Evolutionary conservation across 2,329 filamentous ascomycete species (phyloP).

Genomic region (Xylaria multiplex): DNA sequence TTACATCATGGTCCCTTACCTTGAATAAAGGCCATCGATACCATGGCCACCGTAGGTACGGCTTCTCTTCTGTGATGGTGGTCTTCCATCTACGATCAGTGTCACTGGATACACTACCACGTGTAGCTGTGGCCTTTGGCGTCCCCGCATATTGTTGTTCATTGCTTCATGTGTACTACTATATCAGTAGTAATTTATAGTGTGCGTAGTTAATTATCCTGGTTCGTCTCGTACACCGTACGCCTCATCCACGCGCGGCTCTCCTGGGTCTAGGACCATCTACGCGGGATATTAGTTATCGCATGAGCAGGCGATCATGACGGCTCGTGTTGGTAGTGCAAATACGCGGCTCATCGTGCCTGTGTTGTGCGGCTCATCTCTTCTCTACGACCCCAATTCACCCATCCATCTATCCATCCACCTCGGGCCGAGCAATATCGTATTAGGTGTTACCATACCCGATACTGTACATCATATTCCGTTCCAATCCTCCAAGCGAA

Average conservation of each 20-base stretch:
- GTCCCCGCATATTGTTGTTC: not conserved
- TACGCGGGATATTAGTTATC: not conserved
- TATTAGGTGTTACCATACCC: not conserved
- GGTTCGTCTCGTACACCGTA: not conserved
- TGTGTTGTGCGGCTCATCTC: constrained; percentile 2
- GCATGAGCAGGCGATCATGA: not conserved
- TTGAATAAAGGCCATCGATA: constrained; percentile 21
- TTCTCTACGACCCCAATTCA: not conserved
- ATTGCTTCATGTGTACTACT: not conserved
- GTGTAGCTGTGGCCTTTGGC: not conserved
- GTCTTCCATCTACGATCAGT: not conserved
- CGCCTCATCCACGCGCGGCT: not conserved
- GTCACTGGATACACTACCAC: constrained; percentile 1
- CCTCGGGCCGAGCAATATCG: constrained; percentile 1
- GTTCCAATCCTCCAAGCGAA: constrained; percentile 4
- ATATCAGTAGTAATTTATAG: too few species aligned
- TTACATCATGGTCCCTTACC: constrained; percentile 11
- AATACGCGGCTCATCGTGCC: constrained; percentile 5
- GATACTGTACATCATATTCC: constrained; percentile 4
- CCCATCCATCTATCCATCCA: not conserved
- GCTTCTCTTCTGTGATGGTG: constrained; percentile 6
- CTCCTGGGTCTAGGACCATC: not conserved
- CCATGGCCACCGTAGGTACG: constrained; percentile 9
- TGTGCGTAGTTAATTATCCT: too few species aligned
- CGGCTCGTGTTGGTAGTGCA: constrained; percentile 2